A percentile compares a stretch with the other conserved stretches of the same genome.
phyloP scores from a whole-genome alignment of 108 stramenopile genomes.

The Cyclotella atomus region DNA sequence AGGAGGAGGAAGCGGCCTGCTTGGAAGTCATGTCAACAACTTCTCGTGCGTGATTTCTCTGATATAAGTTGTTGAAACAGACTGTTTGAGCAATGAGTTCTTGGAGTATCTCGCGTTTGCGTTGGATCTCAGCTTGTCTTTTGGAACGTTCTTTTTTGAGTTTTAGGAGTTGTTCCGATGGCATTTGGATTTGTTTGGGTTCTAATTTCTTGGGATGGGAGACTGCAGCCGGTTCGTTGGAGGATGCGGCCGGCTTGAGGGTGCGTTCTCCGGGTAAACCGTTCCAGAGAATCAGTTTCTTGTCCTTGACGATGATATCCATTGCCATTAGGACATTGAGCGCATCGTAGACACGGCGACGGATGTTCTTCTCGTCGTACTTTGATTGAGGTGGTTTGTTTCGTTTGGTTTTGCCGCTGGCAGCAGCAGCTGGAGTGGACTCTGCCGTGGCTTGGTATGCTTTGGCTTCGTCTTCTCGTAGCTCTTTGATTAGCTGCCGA shows the following conservation, averaged over 20 bases:
- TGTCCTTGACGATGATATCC: conserved; percentile 94
- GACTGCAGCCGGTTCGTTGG: too few species aligned
- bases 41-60: conserved; percentile 63
- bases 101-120: conserved; percentile 74
- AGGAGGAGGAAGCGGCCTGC: too few species aligned
- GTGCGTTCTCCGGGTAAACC: conserved; percentile 67
- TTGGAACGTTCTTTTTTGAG: conserved; percentile 56
- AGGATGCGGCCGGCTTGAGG: neutral
- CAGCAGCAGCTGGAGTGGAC: neutral
- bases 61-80: conserved; percentile 82
- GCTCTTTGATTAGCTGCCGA: conserved; percentile 36
- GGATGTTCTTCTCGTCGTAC: conserved; percentile 90
- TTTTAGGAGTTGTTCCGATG: conserved; percentile 49
- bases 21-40: conserved; percentile 3
- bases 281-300: conserved; percentile 87
- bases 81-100: conserved; percentile 90
- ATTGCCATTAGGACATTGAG: conserved; percentile 96
- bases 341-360: conserved; percentile 95
- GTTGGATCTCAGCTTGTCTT: conserved; percentile 54
- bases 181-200: neutral
- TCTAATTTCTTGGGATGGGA: neutral
- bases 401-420: conserved; percentile 21
- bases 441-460: conserved; percentile 45
- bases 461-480: conserved; percentile 62
- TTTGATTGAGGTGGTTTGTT: conserved; percentile 49